A percentile compares a stretch with the other conserved stretches of the same genome.
These are phyloP conservation scores for Musa acuminata DNA, from an alignment of 176 grass and related monocot genomes.

Conservation along the genomic window DNA sequence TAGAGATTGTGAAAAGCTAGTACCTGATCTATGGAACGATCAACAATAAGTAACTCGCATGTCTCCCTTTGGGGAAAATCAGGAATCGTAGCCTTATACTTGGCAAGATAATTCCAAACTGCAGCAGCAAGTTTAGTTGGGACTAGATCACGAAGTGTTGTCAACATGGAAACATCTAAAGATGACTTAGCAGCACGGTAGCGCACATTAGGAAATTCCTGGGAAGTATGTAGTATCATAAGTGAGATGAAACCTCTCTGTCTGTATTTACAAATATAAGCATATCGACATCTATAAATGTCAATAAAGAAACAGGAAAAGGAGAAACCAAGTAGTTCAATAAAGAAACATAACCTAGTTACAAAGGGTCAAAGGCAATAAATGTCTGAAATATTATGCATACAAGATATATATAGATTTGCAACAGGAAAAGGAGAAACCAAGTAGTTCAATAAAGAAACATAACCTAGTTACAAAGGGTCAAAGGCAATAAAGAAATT, in stretches of 20 bases:
- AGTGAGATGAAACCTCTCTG: neutral
- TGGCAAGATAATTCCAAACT: slow-evolving; percentile 66
- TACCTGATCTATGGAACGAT: slow-evolving; percentile 90
- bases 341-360: no score
- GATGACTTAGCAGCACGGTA: slow-evolving; percentile 70
- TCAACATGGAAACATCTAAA: slow-evolving; percentile 65
- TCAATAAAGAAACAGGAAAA: no score
- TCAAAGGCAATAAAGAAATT: neutral
- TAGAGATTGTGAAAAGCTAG: neutral
- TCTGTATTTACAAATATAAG: neutral
- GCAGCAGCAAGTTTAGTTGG: slow-evolving; percentile 89
- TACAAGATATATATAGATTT: neutral
- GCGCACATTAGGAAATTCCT: slow-evolving; percentile 92
- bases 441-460: neutral
- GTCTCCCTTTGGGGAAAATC: slow-evolving; percentile 81
- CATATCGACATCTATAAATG: neutral
- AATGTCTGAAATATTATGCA: neutral
- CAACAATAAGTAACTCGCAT: slow-evolving; percentile 94
- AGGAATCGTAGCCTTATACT: slow-evolving; percentile 57
- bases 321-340: no score
- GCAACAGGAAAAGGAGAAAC: neutral
- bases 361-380: no score
- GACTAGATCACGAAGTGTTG: slow-evolving; percentile 66
- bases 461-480: neutral
- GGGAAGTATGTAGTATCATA: neutral